Evolutionary conservation across 768 basidiomycete genomes (phyloP).

Genomic region (Tricholoma saponaceum): DNA sequence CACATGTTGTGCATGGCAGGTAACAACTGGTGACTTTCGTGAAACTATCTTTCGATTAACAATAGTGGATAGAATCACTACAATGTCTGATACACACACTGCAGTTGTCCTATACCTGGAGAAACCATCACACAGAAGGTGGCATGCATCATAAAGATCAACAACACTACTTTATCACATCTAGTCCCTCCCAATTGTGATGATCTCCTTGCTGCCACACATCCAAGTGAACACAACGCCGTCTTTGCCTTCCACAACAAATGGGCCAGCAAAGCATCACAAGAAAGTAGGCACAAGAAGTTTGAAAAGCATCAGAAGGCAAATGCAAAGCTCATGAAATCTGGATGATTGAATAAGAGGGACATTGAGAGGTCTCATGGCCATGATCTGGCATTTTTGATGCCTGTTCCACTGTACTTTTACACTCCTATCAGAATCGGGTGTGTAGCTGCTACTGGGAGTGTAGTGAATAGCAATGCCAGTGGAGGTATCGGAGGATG

Average conservation of each 20-base stretch:
- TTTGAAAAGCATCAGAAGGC: no score
- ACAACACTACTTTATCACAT: conserved; percentile 19
- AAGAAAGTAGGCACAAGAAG: no score
- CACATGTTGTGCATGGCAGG: conserved; percentile 24
- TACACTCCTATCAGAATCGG: neutral
- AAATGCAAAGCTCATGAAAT: no score
- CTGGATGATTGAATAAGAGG: no score
- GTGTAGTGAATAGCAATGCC: no score
- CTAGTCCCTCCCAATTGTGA: conserved; percentile 28
- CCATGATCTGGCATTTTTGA: conserved; percentile 28
- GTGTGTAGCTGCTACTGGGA: no score
- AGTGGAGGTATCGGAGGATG: no score
- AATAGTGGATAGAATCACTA: conserved; percentile 33
- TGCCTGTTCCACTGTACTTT: no score
- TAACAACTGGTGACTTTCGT: neutral
- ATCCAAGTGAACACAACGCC: conserved; percentile 34
- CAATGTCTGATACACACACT: conserved; percentile 44
- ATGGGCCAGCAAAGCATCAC: no score
- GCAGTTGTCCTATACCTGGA: no score
- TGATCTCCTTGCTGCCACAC: no score
- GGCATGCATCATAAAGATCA: conserved; percentile 20
- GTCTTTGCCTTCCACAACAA: neutral
- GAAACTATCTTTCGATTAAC: neutral
- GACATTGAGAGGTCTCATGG: conserved; percentile 3
- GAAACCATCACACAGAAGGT: conserved; percentile 37